Percentiles rank a stretch among this genome's conserved stretches.
Evolutionary conservation across 306 rosid species (phyloP).

Genomic region (Cucumis sativus): DNA sequence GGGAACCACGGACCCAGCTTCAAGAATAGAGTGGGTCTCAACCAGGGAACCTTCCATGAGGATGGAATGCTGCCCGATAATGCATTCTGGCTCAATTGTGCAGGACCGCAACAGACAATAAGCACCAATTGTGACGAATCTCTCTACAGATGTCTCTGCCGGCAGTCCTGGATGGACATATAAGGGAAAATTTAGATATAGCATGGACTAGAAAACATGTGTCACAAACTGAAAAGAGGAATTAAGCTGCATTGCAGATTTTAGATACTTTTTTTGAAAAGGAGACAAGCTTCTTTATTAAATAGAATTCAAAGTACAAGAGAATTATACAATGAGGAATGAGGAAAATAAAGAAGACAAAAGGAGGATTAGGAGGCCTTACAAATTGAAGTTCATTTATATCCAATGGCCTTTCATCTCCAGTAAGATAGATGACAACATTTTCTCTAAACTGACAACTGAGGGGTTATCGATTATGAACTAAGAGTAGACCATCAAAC

Average conservation of each 20-base stretch:
- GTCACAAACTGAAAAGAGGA: neutral
- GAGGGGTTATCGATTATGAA: neutral
- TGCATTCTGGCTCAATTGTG: conserved; percentile 95
- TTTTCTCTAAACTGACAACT: neutral
- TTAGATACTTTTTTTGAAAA: neutral
- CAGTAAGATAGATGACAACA: neutral
- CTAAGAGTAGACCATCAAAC: neutral
- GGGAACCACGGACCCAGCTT: conserved; percentile 97
- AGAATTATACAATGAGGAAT: too few relatives aligned
- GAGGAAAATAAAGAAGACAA: too few relatives aligned
- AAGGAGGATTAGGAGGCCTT: too few relatives aligned
- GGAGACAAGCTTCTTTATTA: too few relatives aligned
- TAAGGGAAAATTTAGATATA: neutral
- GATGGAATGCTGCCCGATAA: conserved; percentile 93
- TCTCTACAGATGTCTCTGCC: conserved; percentile 72
- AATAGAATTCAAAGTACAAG: too few relatives aligned
- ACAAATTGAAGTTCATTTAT: neutral
- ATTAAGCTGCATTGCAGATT: neutral
- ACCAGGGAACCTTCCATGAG: conserved; percentile 98
- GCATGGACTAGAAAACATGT: conserved; percentile 7
- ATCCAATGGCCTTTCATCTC: neutral
- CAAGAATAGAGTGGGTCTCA: conserved; percentile 89
- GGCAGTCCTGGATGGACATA: conserved; percentile 57
- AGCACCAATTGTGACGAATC: conserved; percentile 89
- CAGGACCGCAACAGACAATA: conserved; percentile 88